Base-by-base conservation (phyloP, 306 rosid species). In the Urtica urens region DNA sequence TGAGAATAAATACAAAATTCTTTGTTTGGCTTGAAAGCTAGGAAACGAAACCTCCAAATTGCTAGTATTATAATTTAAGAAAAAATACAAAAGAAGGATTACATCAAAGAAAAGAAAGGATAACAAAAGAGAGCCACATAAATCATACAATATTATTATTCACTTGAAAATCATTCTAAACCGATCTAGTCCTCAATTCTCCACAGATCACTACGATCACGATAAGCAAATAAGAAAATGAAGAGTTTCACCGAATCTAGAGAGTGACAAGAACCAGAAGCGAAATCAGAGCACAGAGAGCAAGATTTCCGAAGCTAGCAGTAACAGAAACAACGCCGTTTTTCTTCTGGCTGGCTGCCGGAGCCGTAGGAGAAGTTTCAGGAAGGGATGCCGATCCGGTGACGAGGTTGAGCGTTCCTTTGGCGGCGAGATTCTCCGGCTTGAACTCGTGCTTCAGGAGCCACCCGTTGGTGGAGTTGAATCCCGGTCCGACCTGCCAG, bases 401-500 rank as follows among this genome's bases (percentile, higher is more conserved):
- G 0, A 5, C 37, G 23, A 62, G 16, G 24, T 2, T 0, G 60
- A 62, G 28, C 0, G 5, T 14, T 3, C 13, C 23, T 16, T 1
- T 24, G 3, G 68, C 38, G 4, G 1, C 0, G 3, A 53, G 61
- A 46, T 62, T 62, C 3, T 30, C 45, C 0, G 25, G 0, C 2
- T 1, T 2, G 4, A 45, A 7, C 0, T 53, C 68, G 43, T 62
- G 68, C 42, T 0, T 20, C 24, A 6, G 0, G 28, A 39, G 41
- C 0, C 1, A 6, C 0, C 61, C 55, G 2, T 35, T 33, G 40
- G 45, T 26, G 11, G 10, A 13, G 68, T 53, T 6, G 17, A 37
- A 1, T 1, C 27, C 55, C 15, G 68, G 42, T 1, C 68, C 68
- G 31, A 37, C 61, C 55, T 62, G 68, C 68, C 68, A 62, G 3